phyloP scores from a whole-genome alignment of 202 grass and related monocot genomes.

The Schoenoplectus triqueter region DNA sequence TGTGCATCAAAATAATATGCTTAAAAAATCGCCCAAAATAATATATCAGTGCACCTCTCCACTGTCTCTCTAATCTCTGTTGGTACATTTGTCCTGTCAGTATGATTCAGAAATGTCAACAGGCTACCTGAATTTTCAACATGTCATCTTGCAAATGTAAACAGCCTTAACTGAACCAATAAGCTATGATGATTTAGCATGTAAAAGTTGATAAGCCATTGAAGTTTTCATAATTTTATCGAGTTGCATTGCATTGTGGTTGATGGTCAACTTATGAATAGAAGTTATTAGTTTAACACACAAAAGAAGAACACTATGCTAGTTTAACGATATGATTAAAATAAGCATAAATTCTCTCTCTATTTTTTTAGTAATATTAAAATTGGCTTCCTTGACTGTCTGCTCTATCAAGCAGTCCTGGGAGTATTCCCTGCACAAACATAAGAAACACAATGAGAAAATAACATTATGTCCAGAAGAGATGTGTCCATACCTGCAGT shows the following conservation, averaged over 20 bases:
- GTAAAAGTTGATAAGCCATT: not conserved
- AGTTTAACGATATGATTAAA: not conserved
- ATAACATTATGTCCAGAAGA: not conserved
- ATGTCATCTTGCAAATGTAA: not conserved
- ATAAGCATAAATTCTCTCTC: not conserved
- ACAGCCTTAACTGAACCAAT: not conserved
- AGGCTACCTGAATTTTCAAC: not conserved
- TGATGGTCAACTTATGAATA: not conserved
- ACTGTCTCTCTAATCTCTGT: constrained; percentile 40
- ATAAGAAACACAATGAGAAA: not conserved
- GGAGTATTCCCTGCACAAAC: not conserved
- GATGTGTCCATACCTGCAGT: constrained; percentile 37
- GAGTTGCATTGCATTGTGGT: not conserved
- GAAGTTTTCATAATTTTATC: not conserved
- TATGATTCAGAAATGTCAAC: constrained; percentile 16
- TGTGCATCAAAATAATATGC: too few relatives aligned
- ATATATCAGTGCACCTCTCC: not conserved
- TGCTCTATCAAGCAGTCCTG: not conserved
- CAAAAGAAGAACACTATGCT: not conserved
- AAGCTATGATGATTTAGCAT: not conserved
- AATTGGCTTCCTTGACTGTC: not conserved
- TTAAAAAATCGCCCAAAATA: too few relatives aligned
- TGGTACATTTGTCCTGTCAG: constrained; percentile 42
- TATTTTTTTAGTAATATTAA: not conserved
- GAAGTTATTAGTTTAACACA: not conserved